Evolutionary conservation across 2,329 filamentous ascomycete species (phyloP).

Genomic region (Dactylellina sp.): DNA sequence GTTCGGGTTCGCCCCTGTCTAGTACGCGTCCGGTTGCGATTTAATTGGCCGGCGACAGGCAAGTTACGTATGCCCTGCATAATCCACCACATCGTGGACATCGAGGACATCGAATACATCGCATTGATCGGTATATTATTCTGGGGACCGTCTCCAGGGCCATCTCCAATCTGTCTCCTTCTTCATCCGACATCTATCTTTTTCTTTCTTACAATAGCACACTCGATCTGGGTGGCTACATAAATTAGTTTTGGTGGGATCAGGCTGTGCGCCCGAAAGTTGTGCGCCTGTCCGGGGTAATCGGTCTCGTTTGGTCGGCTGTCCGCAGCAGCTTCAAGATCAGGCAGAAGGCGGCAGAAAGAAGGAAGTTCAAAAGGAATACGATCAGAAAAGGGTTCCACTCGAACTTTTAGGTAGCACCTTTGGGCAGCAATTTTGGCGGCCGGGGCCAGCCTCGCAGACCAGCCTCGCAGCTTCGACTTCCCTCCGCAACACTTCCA

Average conservation of each 20-base stretch:
- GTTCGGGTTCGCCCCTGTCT: constrained; percentile 1
- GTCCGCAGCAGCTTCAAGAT: constrained; percentile 19
- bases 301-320: background rate
- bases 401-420: no score
- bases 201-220: no score
- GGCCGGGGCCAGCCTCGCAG: no score
- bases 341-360: constrained; percentile 15
- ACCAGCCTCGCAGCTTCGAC: background rate
- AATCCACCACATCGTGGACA: background rate
- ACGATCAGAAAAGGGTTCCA: no score
- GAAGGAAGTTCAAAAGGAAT: background rate
- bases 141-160: background rate
- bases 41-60: constrained; percentile 19
- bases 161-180: no score
- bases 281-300: background rate
- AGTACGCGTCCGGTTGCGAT: constrained; percentile 25
- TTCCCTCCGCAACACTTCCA: background rate
- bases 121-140: background rate
- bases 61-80: constrained; percentile 24
- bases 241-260: no score
- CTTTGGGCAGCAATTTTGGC: no score
- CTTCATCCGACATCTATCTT: no score
- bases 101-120: no score
- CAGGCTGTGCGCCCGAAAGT: background rate
- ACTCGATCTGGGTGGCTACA: no score